Evolutionary conservation across 2,329 filamentous ascomycete species (phyloP).

Genomic region (Didymella keratinophila): DNA sequence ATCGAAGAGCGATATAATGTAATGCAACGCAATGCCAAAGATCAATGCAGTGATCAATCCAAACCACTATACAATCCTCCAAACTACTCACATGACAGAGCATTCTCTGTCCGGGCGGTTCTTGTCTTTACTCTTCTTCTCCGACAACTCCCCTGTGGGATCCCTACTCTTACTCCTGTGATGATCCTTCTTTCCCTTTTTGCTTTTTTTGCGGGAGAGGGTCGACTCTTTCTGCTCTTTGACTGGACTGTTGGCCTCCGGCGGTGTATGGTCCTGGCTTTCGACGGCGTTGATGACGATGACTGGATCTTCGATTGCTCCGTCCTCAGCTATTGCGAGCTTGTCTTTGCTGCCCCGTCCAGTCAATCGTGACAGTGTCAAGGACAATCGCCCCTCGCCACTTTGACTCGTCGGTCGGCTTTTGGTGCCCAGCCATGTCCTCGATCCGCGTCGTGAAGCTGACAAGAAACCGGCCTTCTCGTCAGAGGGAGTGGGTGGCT

Average conservation of each 20-base stretch:
- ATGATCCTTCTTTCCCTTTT: constrained; percentile 44
- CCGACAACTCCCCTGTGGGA: constrained; percentile 37
- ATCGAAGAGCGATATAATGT: not conserved
- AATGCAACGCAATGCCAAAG: constrained; percentile 14
- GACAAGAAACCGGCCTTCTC: constrained; percentile 49
- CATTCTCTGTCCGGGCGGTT: constrained; percentile 55
- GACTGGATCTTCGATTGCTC: constrained; percentile 35
- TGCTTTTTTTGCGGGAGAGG: constrained; percentile 40
- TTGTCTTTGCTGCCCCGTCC: constrained; percentile 55
- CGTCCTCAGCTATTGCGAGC: constrained; percentile 37
- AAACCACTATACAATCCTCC: not conserved
- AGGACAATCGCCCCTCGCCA: constrained; percentile 52
- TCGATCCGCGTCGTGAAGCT: constrained; percentile 44
- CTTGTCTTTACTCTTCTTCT: constrained; percentile 42
- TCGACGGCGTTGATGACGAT: constrained; percentile 38
- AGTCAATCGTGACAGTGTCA: constrained; percentile 52
- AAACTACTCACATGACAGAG: constrained; percentile 51
- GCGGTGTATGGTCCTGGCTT: constrained; percentile 11
- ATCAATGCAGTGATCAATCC: not conserved
- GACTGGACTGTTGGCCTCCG: constrained; percentile 21
- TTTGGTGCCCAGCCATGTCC: constrained; percentile 43
- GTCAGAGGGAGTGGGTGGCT: constrained; percentile 54
- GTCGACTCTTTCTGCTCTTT: constrained; percentile 38
- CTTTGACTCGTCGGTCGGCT: constrained; percentile 54
- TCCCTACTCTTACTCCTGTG: constrained; percentile 53